A percentile compares a stretch with the other conserved stretches of the same genome.
Evolutionary conservation across 306 rosid species (phyloP).

Genomic region (Cercis canadensis): DNA sequence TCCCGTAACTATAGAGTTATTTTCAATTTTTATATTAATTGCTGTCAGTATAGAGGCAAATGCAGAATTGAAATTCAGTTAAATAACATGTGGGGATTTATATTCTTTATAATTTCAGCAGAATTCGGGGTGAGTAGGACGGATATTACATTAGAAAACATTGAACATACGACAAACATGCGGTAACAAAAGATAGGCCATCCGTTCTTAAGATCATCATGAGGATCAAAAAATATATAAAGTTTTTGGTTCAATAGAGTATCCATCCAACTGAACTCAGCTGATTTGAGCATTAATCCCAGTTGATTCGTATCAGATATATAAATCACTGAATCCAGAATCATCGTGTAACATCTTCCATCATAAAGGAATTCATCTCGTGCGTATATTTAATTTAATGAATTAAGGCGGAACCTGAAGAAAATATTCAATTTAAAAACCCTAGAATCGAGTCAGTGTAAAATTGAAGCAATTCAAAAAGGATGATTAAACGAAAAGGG

Average conservation of each 20-base stretch:
- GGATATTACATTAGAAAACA: not conserved
- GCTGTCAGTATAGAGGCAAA: conserved; percentile 2
- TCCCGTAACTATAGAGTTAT: not conserved
- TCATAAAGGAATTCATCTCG: not conserved
- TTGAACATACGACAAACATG: not conserved
- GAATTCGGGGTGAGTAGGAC: not conserved
- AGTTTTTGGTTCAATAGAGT: conserved; percentile 5
- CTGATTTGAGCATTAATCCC: conserved; percentile 17
- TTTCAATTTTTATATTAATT: not conserved
- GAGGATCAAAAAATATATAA: not conserved
- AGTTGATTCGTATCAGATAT: not conserved
- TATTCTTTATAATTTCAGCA: too few relatives aligned
- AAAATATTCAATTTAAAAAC: conserved; percentile 14
- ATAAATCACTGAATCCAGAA: conserved; percentile 21
- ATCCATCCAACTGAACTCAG: conserved; percentile 28
- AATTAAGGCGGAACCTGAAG: conserved; percentile 2
- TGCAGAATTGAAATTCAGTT: conserved; percentile 3
- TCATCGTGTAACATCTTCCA: conserved; percentile 8
- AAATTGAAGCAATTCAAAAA: not conserved
- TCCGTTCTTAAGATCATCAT: not conserved
- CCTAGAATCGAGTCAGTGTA: not conserved
- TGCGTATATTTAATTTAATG: not conserved
- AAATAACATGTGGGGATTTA: not conserved
- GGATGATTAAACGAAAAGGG: not conserved
- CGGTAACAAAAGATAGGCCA: conserved; percentile 5